Evolutionary conservation across 148 eudicot species (phyloP), one percentile per base, ranked within the genome.

Genomic region (Salicornia ramosissima): DNA sequence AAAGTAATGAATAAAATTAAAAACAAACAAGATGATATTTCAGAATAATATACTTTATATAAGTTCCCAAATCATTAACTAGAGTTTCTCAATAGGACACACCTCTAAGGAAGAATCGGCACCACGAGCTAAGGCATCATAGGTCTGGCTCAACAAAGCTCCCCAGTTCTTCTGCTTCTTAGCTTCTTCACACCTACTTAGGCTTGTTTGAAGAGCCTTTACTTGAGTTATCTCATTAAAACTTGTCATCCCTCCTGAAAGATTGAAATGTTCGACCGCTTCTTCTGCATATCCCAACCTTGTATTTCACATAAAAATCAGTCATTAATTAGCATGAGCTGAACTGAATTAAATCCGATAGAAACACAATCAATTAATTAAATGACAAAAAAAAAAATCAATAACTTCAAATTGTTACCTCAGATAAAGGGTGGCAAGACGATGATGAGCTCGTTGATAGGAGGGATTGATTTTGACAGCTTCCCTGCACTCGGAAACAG

Each of bases 91-190:
- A 33, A 8, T 34, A 56, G 46, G 12, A 34, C 10, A 34, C 10
- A 90, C 97, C 93, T 82, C 77, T 80, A 83, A 80, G 50, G 94
- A 80, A 43, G 88, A 82, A 82, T 85, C 84, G 18, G 88, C 91
- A 30, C 88, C 91, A 2, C 75, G 59, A 22, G 73, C 81, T 24
- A 85, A 39, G 9, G 83, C 88, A 34, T 43, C 64, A 11, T 63
- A 78, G n/a, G 81, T 79, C 54, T 85, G 81, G 54, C 70, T 78
- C 19, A 82, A 70, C 73, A 88, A 54, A 47, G 70, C 57, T 45
- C 65, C 68, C 93, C 93, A 90, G 31, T 88, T 83, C 60, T 64
- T 70, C 3, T 59, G 40, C 47, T 71, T 76, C 24, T 54, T 69
- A 24, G 85, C 85, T 66, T 85, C 81, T 25, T 22, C 70, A 75